A percentile compares a stretch with the other conserved stretches of the same genome.
These are phyloP conservation scores for Nakazawaea pomicola DNA, from an alignment of 805 yeast genomes.

Conservation along the genomic window DNA sequence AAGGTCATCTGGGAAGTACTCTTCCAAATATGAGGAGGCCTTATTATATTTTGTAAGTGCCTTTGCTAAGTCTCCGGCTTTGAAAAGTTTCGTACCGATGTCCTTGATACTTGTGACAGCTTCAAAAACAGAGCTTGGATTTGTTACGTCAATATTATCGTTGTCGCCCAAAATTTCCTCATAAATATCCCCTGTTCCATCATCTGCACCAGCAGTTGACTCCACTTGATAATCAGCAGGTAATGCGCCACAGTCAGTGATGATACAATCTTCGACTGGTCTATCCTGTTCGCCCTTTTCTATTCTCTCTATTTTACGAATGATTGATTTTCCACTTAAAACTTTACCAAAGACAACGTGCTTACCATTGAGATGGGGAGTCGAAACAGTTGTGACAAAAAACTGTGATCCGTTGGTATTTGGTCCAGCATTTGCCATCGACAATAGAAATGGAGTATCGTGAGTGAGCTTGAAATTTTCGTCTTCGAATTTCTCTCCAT, in stretches of 20 bases:
- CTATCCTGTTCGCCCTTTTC: conserved; percentile 63
- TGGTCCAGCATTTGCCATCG: conserved; percentile 98
- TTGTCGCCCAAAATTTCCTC: conserved; percentile 78
- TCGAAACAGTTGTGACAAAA: conserved; percentile 86
- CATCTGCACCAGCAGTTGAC: conserved; percentile 46
- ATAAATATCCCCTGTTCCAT: conserved; percentile 80
- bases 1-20: conserved; percentile 69
- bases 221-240: conserved; percentile 50
- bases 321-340: conserved; percentile 73
- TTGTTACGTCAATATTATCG: conserved; percentile 52
- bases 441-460: conserved; percentile 78
- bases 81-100: conserved; percentile 73
- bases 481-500: conserved; percentile 85
- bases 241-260: conserved; percentile 75
- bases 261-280: conserved; percentile 66
- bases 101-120: conserved; percentile 66
- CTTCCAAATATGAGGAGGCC: conserved; percentile 63
- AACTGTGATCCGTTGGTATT: conserved; percentile 95
- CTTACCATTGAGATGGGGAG: conserved; percentile 93
- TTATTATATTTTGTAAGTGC: conserved; percentile 71
- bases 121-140: conserved; percentile 60
- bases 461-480: conserved; percentile 78
- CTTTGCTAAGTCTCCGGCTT: conserved; percentile 48
- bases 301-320: conserved; percentile 69
- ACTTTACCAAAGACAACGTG: conserved; percentile 96